phyloP scores from a whole-genome alignment of 306 rosid genomes.

The Begonia fuchsioides region DNA sequence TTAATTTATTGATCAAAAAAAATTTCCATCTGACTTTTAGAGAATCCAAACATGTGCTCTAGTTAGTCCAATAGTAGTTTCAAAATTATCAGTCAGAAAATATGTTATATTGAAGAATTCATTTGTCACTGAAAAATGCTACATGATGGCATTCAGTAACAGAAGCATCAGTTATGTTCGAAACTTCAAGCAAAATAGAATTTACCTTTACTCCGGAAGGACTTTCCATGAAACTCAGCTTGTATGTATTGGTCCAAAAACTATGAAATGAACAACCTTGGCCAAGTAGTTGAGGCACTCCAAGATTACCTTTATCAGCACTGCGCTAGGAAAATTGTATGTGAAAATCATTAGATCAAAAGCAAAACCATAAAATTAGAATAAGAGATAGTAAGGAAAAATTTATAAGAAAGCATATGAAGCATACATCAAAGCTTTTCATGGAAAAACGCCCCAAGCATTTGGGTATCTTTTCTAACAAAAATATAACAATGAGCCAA shows the following conservation, averaged over 20 bases:
- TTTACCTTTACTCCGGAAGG: slow-evolving; percentile 87
- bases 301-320: slow-evolving; percentile 81
- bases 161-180: neutral
- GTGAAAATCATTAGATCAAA: slow-evolving; percentile 1
- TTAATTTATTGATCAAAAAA: too few relatives aligned
- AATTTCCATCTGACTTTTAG: too few relatives aligned
- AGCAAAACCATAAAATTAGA: slow-evolving; percentile 1
- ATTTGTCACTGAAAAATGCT: neutral
- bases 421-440: neutral
- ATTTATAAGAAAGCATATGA: neutral
- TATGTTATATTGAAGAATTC: too few relatives aligned
- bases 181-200: neutral
- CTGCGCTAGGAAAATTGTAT: slow-evolving; percentile 24
- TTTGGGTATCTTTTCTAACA: neutral
- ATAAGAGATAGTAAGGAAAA: neutral
- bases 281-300: slow-evolving; percentile 88
- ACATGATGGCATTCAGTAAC: neutral
- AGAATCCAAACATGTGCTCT: too few relatives aligned
- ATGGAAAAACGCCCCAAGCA: neutral
- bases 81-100: too few relatives aligned
- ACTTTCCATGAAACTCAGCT: slow-evolving; percentile 89
- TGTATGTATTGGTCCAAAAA: slow-evolving; percentile 78
- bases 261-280: slow-evolving; percentile 99
- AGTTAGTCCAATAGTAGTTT: too few relatives aligned
- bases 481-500: neutral